phyloP scores from a whole-genome alignment of 2,329 filamentous ascomycete species.

The Pyrenophora teres region DNA sequence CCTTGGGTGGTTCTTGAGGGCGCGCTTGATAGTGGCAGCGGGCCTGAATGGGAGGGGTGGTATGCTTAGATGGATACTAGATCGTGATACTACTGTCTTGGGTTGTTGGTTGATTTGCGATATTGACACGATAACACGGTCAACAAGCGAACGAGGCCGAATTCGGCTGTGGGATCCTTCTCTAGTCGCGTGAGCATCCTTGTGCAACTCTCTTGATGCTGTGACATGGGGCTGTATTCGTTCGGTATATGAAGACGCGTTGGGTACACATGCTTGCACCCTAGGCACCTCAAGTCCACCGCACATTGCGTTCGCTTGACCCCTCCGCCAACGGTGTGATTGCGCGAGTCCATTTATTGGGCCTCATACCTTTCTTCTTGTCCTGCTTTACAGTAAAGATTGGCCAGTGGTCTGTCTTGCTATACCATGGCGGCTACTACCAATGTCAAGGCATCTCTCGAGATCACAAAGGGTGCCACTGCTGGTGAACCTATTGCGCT shows the following conservation, averaged over 20 bases:
- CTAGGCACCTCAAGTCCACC: slow-evolving; percentile 15
- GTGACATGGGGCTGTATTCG: slow-evolving; percentile 11
- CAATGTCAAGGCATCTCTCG: slow-evolving; percentile 37
- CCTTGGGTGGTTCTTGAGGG: slow-evolving; percentile 21
- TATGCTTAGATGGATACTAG: slow-evolving; percentile 20
- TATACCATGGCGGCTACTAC: slow-evolving; percentile 27
- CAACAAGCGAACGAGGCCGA: slow-evolving; percentile 10
- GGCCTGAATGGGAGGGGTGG: slow-evolving; percentile 8
- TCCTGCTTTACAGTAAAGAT: background rate
- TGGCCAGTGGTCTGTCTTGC: slow-evolving; percentile 1
- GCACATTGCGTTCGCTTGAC: slow-evolving; percentile 5
- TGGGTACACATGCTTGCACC: slow-evolving; percentile 6
- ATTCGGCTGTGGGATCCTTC: slow-evolving; percentile 4
- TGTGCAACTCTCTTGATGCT: slow-evolving; percentile 18
- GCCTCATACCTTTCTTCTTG: background rate
- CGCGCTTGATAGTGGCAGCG: slow-evolving; percentile 28
- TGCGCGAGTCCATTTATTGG: background rate
- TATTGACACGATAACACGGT: slow-evolving; percentile 20
- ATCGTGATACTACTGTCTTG: slow-evolving; percentile 13
- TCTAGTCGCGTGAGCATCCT: slow-evolving; percentile 17
- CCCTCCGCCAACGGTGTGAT: background rate
- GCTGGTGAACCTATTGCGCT: slow-evolving; percentile 33
- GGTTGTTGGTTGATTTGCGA: slow-evolving; percentile 2
- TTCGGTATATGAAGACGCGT: slow-evolving; percentile 23
- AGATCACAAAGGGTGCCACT: slow-evolving; percentile 39